Evolutionary conservation across 2,329 filamentous ascomycete genomes (phyloP), one percentile per base, ranked within the genome.

Genomic region (Calonectria hawksworthii): DNA sequence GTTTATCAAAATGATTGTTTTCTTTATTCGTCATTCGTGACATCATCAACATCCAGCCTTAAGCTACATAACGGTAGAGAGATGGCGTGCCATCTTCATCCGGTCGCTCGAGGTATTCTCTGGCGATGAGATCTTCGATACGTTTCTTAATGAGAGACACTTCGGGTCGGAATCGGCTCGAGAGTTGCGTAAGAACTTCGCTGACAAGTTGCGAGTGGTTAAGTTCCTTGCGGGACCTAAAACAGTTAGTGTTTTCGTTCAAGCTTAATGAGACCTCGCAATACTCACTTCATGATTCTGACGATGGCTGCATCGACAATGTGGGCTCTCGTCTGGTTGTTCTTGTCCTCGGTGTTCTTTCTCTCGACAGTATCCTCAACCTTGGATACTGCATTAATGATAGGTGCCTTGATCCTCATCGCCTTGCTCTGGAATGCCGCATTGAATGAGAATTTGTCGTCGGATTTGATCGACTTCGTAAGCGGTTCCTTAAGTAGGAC

Each of bases 361-460:
- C 92, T 87, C 84, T 94, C 92, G 4, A 91, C 88, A 77, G 91
- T 87, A 68, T 92, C 95, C 85, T 99, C 96, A 0, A 98, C 94
- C 85, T 95, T 97, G 83, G 95, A 98, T 23, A 93, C 91, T 1
- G 93, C 92, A 65, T 92, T 94, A 78, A 98, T 94, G 7, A 97
- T 94, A 28, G 95, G 95, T 26, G 97, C 95, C 84, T 98, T 98
- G 86, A 98, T 95, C 84, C 95, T 95, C 81, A 97, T 90, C 65
- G 94, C 93, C 82, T 95, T 96, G 86, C 94, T 96, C 63, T 92
- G 89, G 85, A 98, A 99, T 18, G 92, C 89, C 38, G 93, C 88
- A 82, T 99, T 98, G 88, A 96, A 98, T 11, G 87, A 90, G 84
- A 99, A 99, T 32, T 86, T 90, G 84, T 99, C 96, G 0, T 92